These are phyloP conservation scores for Clonostachys rhizophaga DNA, from an alignment of 2,329 filamentous ascomycete genomes.

Conservation along the genomic window DNA sequence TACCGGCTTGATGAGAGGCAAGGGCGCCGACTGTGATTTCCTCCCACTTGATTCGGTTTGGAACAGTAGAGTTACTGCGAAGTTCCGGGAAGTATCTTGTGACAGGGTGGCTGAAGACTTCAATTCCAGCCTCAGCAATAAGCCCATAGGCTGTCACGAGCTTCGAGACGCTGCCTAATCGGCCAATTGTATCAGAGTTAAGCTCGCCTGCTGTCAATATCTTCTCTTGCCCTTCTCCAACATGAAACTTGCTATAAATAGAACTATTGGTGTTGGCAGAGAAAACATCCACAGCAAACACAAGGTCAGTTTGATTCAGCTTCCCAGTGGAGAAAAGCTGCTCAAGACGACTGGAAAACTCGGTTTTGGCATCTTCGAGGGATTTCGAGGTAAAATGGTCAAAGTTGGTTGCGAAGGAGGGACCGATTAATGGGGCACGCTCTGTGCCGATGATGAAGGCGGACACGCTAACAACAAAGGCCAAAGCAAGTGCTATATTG, in stretches of 20 bases:
- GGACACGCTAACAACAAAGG: too few relatives aligned
- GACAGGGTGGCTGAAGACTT: conserved; percentile 14
- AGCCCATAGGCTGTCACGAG: conserved; percentile 17
- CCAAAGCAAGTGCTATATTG: too few relatives aligned
- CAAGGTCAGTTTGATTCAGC: background rate
- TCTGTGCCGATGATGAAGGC: too few relatives aligned
- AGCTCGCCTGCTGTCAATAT: conserved; percentile 8
- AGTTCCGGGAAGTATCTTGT: conserved; percentile 17
- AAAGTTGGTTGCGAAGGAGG: too few relatives aligned
- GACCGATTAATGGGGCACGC: too few relatives aligned
- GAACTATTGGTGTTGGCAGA: conserved; percentile 13
- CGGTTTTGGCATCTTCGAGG: too few relatives aligned
- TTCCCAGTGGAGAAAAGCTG: background rate
- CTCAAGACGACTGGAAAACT: background rate
- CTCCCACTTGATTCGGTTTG: conserved; percentile 7
- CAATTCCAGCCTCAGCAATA: conserved; percentile 10
- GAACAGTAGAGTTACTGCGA: background rate
- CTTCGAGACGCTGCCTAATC: conserved; percentile 19
- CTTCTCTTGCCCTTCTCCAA: conserved; percentile 6
- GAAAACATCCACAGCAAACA: conserved; percentile 15
- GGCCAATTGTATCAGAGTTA: conserved; percentile 13
- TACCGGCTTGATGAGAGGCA: conserved; percentile 10
- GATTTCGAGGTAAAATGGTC: too few relatives aligned
- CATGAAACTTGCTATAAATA: conserved; percentile 12
- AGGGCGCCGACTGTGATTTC: conserved; percentile 13